Percentiles rank a stretch among this genome's conserved stretches.
These are phyloP conservation scores for Thalia dealbata DNA, from an alignment of 176 grass and related monocot genomes.

Conservation along the genomic window DNA sequence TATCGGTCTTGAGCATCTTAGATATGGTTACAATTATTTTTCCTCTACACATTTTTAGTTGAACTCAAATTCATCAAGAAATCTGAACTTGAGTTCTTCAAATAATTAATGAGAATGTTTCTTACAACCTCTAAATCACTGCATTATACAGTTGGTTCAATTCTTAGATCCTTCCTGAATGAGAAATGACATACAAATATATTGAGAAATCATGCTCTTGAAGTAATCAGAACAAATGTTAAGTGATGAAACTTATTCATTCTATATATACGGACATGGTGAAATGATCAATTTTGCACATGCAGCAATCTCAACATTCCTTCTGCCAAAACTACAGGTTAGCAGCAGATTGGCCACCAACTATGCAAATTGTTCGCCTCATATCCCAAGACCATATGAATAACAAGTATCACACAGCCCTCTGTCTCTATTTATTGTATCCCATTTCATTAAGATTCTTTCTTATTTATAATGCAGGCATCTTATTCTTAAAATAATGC, in stretches of 20 bases:
- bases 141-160: neutral
- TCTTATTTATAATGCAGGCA: constrained; percentile 3
- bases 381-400: constrained; percentile 97
- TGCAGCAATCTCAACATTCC: neutral
- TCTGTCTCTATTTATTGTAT: neutral
- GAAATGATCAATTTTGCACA: neutral
- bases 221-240: no score
- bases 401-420: constrained; percentile 50
- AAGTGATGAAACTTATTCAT: neutral
- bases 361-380: constrained; percentile 96
- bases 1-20: no score
- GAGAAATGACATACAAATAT: no score
- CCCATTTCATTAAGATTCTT: constrained; percentile 7
- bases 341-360: constrained; percentile 84
- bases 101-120: no score
- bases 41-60: no score
- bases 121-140: no score
- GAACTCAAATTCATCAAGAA: no score
- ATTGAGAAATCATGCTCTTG: neutral
- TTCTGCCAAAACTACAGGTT: constrained; percentile 37
- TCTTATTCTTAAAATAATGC: constrained; percentile 19
- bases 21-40: no score
- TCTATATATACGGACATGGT: neutral
- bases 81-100: no score
- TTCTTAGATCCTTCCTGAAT: neutral